Evolutionary conservation across 164 flowering plant genomes (phyloP).

Genomic region (Dillenia suffruticosa): DNA sequence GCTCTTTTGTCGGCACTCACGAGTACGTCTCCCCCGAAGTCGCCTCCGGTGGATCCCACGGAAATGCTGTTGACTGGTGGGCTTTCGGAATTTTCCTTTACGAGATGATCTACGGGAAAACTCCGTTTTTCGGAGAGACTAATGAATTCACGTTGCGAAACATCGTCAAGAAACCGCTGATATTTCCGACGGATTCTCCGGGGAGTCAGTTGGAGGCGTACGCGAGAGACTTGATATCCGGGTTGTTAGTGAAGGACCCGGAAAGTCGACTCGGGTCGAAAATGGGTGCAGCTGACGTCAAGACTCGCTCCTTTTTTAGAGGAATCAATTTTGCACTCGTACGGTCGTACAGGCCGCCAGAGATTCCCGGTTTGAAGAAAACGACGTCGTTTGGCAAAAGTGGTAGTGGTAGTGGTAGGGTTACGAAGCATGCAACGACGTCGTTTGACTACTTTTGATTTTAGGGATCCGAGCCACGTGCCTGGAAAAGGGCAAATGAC

Average conservation of each 20-base stretch:
- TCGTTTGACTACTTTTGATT: conserved; percentile 44
- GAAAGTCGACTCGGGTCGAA: conserved; percentile 52
- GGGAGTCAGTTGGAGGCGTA: conserved; percentile 28
- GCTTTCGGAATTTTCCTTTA: conserved; percentile 78
- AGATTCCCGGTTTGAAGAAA: conserved; percentile 32
- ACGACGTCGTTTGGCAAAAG: conserved; percentile 16
- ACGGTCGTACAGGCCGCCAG: conserved; percentile 67
- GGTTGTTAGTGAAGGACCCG: conserved; percentile 66
- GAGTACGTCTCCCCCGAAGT: conserved; percentile 93
- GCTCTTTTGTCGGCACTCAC: conserved; percentile 92
- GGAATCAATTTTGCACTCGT: conserved; percentile 69
- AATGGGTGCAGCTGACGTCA: conserved; percentile 79
- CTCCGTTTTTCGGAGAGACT: conserved; percentile 63
- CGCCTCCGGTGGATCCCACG: conserved; percentile 70
- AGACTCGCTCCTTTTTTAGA: conserved; percentile 73
- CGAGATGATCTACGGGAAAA: conserved; percentile 80
- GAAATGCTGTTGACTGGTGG: conserved; percentile 97
- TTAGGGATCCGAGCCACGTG: not conserved
- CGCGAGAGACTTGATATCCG: conserved; percentile 57
- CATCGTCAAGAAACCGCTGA: conserved; percentile 49
- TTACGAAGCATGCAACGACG: conserved; percentile 11
- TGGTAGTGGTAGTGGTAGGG: not conserved
- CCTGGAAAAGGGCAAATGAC: too few species aligned
- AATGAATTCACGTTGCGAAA: conserved; percentile 60
- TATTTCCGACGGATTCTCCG: conserved; percentile 42